Evolutionary conservation across 495 filamentous ascomycete genomes (phyloP).

Genomic region (Hypoxylon fuscum): DNA sequence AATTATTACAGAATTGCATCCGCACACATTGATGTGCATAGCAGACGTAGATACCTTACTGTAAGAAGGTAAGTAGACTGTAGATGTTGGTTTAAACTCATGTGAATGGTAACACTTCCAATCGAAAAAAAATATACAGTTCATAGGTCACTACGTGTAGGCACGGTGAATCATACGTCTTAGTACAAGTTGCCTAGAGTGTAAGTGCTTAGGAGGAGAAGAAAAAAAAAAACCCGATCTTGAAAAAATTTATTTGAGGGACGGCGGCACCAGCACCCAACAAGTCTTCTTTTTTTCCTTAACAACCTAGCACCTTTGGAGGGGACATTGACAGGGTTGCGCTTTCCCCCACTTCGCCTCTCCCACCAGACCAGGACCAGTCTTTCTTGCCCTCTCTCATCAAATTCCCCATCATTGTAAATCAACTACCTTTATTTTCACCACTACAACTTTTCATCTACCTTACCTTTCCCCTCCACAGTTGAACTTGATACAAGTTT

Average conservation of each 20-base stretch:
- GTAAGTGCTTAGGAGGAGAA: too few relatives aligned
- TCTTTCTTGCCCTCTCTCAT: conserved; percentile 38
- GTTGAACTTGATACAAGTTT: conserved; percentile 36
- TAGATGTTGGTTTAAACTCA: too few relatives aligned
- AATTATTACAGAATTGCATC: background rate
- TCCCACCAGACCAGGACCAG: conserved; percentile 40
- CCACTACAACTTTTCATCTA: conserved; percentile 30
- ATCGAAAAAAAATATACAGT: too few relatives aligned
- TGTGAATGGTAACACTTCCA: too few relatives aligned
- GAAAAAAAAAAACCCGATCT: conserved; percentile 18
- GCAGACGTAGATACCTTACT: background rate
- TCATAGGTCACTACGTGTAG: too few relatives aligned
- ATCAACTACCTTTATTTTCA: conserved; percentile 33
- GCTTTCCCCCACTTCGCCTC: conserved; percentile 43
- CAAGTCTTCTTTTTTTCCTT: conserved; percentile 28
- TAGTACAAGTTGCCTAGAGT: too few relatives aligned
- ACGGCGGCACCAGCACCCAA: conserved; percentile 36
- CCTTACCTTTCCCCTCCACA: conserved; percentile 16
- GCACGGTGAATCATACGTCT: too few relatives aligned
- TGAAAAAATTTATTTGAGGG: conserved; percentile 37
- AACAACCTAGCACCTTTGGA: conserved; percentile 4
- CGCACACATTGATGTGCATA: background rate
- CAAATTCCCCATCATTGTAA: conserved; percentile 37
- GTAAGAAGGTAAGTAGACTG: conserved; percentile 3
- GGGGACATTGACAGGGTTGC: conserved; percentile 38